Base-by-base conservation (phyloP, 1,139 yeast species). In the Eremothecium cymbalariae region DNA sequence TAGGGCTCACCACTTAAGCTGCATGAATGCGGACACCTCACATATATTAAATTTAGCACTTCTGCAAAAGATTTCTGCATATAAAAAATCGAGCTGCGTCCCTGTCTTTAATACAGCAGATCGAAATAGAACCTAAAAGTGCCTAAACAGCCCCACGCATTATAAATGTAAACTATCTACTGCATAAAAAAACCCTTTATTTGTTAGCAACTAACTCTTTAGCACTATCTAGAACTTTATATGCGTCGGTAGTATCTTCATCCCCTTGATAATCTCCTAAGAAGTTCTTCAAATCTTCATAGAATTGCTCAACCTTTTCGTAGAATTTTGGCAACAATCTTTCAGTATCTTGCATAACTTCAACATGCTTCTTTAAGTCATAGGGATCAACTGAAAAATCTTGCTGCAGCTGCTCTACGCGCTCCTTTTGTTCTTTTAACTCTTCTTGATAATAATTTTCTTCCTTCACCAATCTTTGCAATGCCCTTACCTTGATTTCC, bases 401-500 rank as follows among this genome's bases (percentile, higher is more conserved):
- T 1, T 57, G 44, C 31, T 61, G 57, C 43, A 68, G 41, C 13
- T 61, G 42, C 33, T 67, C 70, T 8, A 77, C 70, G 38, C 62
- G 64, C n/a, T 58, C 55, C 30, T 70, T 67, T 46, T 81, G 85
- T 37, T 81, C 85, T 11, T 57, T 57, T 22, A 74, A 67, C 52
- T 86, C 95, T 40, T 70, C 65, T 33, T 68, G 63, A 55, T 85
- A 86, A 28, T 76, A 64, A 11, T 54, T 53, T 46, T 79, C 77
- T 54, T 86, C 96, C 48, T 84, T 84, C 36, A 80, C 51, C 25
- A 88, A 67, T 42, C 95, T 68, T 44, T 72, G 71, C 35, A 86
- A 65, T 3, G 95, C 93, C 44, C 72, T 74, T 33, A 73, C 68
- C 51, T 85, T 85, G 59, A 86, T 84, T 48, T 81, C 83, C 36